Base-by-base conservation (phyloP, 441 rosid species). In the Adansonia rubrostipa region DNA sequence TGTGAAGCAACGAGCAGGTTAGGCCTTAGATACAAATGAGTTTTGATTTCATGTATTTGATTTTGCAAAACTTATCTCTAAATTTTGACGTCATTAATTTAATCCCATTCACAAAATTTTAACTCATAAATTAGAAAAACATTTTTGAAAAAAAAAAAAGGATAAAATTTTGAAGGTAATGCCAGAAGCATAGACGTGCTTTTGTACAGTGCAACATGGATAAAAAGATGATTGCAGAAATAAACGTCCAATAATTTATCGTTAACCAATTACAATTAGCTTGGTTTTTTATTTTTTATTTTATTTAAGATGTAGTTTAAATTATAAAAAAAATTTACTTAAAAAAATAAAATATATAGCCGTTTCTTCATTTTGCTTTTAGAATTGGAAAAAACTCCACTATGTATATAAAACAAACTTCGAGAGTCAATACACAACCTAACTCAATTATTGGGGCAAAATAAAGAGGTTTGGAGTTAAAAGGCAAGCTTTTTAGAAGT, bases 361-460 rank as follows among this genome's bases (percentile, higher is more conserved):
- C 0, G 45, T 42, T 5, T 6, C 8, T 42, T 42, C 6, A 42
- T 6, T 42, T 6, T 42, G 8, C 8, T 42, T 42, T 42, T 42
- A 5, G 45, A 42, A 42, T 42, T 42, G 4, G 4, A 40, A 42
- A 42, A 42, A 5, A 5, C 3, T 42, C 8, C 45, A 5, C 45
- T 5, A 42, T 42, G 45, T 42, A 42, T 42, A 42, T 42, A 42
- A 5, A 42, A 5, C 6, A 6, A 42, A 42, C 45, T 42, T 6
- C 8, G 61, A 64, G 67, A 71, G 58, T 69, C 47, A 58, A 75
- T 77, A 56, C 65, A 45, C 40, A 70, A 74, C 47, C 66, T 50
- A 71, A 75, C 73, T 67, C 73, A 50, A 45, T 56, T 78, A 82
- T 80, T 84, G 85, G 83, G 50, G 73, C 15, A 76, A 72, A 83